phyloP scores from a whole-genome alignment of 2,329 filamentous ascomycete species.

The Grosmannia clavigera region DNA sequence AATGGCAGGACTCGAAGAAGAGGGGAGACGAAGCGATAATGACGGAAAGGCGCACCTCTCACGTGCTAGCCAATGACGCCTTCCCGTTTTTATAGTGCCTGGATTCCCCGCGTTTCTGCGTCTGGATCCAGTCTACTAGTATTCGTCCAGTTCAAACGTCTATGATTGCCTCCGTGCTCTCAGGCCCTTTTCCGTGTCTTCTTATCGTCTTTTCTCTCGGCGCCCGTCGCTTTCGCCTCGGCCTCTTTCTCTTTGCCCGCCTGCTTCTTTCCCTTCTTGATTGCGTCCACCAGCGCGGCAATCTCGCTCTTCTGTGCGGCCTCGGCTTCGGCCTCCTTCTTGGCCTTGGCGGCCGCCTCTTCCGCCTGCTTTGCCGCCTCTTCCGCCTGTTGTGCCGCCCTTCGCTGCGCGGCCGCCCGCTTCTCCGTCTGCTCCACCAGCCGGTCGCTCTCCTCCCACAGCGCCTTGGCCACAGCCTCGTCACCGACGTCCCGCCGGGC shows the following conservation, averaged over 20 bases:
- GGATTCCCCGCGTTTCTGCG: background rate
- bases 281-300: background rate
- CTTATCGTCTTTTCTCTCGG: too few species aligned
- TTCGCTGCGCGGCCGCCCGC: conserved; percentile 46
- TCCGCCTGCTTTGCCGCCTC: conserved; percentile 11
- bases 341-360: conserved; percentile 23
- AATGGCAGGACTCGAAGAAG: background rate
- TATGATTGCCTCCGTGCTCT: background rate
- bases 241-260: background rate
- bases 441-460: conserved; percentile 84
- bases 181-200: background rate
- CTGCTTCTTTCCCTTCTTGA: background rate
- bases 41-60: too few species aligned
- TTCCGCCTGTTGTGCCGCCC: conserved; percentile 15
- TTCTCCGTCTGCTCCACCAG: conserved; percentile 75
- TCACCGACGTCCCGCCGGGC: conserved; percentile 63
- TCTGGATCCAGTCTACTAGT: background rate
- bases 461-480: conserved; percentile 65
- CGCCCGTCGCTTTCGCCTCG: background rate
- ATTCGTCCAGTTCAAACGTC: background rate
- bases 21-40: background rate
- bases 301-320: conserved; percentile 11
- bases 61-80: too few species aligned
- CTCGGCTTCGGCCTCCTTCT: conserved; percentile 28
- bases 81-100: too few species aligned